Percentiles rank a stretch among this genome's conserved stretches.
These are phyloP conservation scores for Termitomyces eurrhizus DNA, from an alignment of 768 basidiomycete genomes.

Conservation along the genomic window DNA sequence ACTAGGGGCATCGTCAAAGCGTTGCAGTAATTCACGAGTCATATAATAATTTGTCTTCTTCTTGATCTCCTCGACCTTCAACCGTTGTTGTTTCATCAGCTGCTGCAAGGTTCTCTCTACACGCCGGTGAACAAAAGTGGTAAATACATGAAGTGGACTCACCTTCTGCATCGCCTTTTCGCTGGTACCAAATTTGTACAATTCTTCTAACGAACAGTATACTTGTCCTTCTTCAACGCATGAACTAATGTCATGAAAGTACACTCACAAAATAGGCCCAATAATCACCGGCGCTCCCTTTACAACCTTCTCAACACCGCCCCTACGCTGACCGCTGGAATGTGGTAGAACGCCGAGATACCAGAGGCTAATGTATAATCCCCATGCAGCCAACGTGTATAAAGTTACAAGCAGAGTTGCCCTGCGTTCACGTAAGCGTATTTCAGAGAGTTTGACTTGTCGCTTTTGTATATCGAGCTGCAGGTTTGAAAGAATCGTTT, in stretches of 20 bases:
- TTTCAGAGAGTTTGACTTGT: slow-evolving; percentile 72
- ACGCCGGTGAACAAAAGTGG: neutral
- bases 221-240: slow-evolving; percentile 33
- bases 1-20: slow-evolving; percentile 70
- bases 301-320: slow-evolving; percentile 36
- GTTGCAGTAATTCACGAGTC: slow-evolving; percentile 85
- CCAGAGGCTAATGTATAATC: slow-evolving; percentile 69
- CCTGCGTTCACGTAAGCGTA: slow-evolving; percentile 80
- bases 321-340: slow-evolving; percentile 26
- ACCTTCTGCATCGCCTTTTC: slow-evolving; percentile 83
- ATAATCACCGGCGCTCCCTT: slow-evolving; percentile 58
- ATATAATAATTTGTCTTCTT: slow-evolving; percentile 96
- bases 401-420: slow-evolving; percentile 73
- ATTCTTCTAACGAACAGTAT: slow-evolving; percentile 76
- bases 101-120: slow-evolving; percentile 76
- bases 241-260: neutral
- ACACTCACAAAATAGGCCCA: slow-evolving; percentile 75
- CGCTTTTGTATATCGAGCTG: slow-evolving; percentile 69
- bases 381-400: slow-evolving; percentile 74
- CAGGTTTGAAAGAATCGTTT: slow-evolving; percentile 64
- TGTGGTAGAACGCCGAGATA: slow-evolving; percentile 56
- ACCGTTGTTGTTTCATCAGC: slow-evolving; percentile 73
- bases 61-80: slow-evolving; percentile 93
- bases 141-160: slow-evolving; percentile 10
- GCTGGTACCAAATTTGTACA: slow-evolving; percentile 79